These are phyloP conservation scores for Diplotaxis tenuifolia DNA, from an alignment of 345 rosid genomes.

Conservation along the genomic window DNA sequence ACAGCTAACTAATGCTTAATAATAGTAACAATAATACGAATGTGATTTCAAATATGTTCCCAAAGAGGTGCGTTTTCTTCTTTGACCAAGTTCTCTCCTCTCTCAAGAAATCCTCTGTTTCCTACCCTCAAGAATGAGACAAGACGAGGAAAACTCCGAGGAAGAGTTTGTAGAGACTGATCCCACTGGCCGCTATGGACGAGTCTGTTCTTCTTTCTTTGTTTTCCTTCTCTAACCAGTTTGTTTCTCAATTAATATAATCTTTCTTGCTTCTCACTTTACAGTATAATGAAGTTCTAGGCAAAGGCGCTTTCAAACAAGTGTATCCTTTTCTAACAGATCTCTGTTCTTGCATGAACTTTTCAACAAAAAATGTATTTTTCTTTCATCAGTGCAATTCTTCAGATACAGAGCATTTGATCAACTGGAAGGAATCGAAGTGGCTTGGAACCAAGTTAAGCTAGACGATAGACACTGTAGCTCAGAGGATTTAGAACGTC, in stretches of 20 bases:
- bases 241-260: neutral
- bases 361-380: neutral
- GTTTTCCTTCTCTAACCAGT: neutral
- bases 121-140: slow-evolving; percentile 30
- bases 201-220: slow-evolving; percentile 53
- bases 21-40: neutral
- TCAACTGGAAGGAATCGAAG: slow-evolving; percentile 89
- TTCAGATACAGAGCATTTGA: slow-evolving; percentile 91
- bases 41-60: neutral
- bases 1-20: neutral
- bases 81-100: neutral
- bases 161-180: slow-evolving; percentile 74
- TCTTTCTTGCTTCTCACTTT: slow-evolving; percentile 13
- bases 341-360: slow-evolving; percentile 12
- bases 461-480: slow-evolving; percentile 61
- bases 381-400: slow-evolving; percentile 50
- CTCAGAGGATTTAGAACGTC: slow-evolving; percentile 78
- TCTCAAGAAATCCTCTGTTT: slow-evolving; percentile 11
- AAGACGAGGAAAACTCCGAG: slow-evolving; percentile 62
- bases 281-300: slow-evolving; percentile 89
- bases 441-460: slow-evolving; percentile 95
- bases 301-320: slow-evolving; percentile 96
- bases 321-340: slow-evolving; percentile 75
- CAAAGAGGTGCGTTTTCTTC: neutral
- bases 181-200: slow-evolving; percentile 83